These are phyloP conservation scores for Serendipita sp. DNA, from an alignment of 1,284 basidiomycete species.

Conservation along the genomic window DNA sequence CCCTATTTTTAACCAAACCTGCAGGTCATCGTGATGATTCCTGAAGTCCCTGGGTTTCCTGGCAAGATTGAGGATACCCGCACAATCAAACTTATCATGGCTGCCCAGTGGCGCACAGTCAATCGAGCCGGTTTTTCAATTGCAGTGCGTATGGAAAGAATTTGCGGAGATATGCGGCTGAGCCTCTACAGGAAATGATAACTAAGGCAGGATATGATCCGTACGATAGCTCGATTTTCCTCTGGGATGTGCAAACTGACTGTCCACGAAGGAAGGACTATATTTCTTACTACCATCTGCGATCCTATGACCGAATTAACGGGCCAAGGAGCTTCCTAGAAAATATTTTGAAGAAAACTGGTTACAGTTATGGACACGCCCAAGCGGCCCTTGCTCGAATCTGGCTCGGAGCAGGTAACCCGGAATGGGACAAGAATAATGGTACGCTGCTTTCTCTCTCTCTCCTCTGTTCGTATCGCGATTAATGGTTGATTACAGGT, in stretches of 20 bases:
- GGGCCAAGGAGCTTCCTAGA: slow-evolving; percentile 32
- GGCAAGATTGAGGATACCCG: slow-evolving; percentile 64
- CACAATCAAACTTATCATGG: slow-evolving; percentile 69
- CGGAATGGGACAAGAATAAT: background rate
- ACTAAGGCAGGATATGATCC: slow-evolving; percentile 73
- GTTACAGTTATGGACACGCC: background rate
- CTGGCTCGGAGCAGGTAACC: background rate
- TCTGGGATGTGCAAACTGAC: background rate
- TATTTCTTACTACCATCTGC: slow-evolving; percentile 79
- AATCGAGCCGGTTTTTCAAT: slow-evolving; percentile 67
- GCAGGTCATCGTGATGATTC: slow-evolving; percentile 67
- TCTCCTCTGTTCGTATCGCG: background rate
- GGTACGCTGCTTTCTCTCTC: background rate
- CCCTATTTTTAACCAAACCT: too few species aligned
- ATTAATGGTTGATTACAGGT: background rate
- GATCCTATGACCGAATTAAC: slow-evolving; percentile 85
- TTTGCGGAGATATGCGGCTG: background rate
- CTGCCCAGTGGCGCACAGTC: slow-evolving; percentile 70
- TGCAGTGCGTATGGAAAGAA: background rate
- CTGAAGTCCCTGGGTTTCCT: slow-evolving; percentile 68
- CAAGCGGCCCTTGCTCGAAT: background rate
- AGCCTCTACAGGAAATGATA: slow-evolving; percentile 62
- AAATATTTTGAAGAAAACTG: background rate
- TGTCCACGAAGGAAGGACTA: slow-evolving; percentile 43
- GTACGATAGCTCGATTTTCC: slow-evolving; percentile 29